These are phyloP conservation scores for Miscanthus sacchariflorus DNA, from an alignment of 202 grass and related monocot genomes.

Conservation along the genomic window DNA sequence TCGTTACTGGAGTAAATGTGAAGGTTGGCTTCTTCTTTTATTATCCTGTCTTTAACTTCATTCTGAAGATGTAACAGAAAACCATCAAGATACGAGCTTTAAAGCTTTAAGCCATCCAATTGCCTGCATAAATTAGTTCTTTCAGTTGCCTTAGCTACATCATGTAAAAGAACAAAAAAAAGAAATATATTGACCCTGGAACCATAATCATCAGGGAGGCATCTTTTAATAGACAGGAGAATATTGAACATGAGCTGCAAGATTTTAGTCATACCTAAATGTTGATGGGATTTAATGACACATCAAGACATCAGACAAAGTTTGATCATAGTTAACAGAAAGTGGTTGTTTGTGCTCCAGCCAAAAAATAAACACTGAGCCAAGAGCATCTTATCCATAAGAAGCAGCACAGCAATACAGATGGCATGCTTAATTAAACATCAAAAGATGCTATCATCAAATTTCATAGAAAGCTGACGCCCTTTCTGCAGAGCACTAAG, in stretches of 20 bases:
- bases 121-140: constrained; percentile 68
- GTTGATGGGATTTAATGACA: background rate
- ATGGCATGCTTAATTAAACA: background rate
- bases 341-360: background rate
- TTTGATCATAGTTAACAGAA: background rate
- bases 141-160: constrained; percentile 40
- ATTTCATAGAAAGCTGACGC: background rate
- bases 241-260: constrained; percentile 1
- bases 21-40: constrained; percentile 78
- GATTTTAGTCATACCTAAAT: constrained; percentile 20
- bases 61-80: constrained; percentile 86
- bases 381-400: background rate
- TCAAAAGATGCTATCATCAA: background rate
- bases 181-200: background rate
- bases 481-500: background rate
- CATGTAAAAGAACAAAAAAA: constrained; percentile 21
- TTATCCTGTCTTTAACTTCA: constrained; percentile 78
- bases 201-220: constrained; percentile 1
- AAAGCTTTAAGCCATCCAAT: constrained; percentile 75
- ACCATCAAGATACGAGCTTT: constrained; percentile 77
- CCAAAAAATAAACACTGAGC: constrained; percentile 23
- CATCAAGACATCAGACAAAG: background rate
- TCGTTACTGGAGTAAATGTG: constrained; percentile 91
- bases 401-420: background rate
- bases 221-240: constrained; percentile 10